Evolutionary conservation across 1,139 yeast species (phyloP).

Genomic region (Yueomyces sp.): DNA sequence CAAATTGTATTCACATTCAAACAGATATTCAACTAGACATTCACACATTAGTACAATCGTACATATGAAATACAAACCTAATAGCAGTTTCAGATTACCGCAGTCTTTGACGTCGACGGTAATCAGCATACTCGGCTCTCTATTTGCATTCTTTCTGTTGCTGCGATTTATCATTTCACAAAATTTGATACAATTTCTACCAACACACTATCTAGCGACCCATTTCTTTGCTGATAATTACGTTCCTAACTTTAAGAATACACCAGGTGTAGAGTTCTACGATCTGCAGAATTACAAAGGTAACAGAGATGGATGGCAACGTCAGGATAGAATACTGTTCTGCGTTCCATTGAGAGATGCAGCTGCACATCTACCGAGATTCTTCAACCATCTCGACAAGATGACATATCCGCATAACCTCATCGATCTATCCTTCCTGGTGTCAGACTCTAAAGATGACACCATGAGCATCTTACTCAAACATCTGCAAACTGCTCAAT

Average conservation of each 20-base stretch:
- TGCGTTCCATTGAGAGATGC: constrained; percentile 66
- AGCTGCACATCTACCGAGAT: constrained; percentile 53
- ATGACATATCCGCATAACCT: constrained; percentile 56
- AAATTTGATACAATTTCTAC: background rate
- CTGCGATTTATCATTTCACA: background rate
- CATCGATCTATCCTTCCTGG: constrained; percentile 52
- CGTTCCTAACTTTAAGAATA: constrained; percentile 23
- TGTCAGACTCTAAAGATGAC: constrained; percentile 47
- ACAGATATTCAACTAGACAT: too few species aligned
- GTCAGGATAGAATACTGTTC: constrained; percentile 44
- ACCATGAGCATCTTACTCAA: constrained; percentile 39
- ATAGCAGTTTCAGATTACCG: background rate
- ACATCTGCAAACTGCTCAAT: constrained; percentile 36
- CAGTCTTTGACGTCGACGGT: background rate
- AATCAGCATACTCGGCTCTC: background rate
- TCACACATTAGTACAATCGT: too few species aligned
- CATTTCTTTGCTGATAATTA: constrained; percentile 7
- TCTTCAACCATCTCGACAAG: constrained; percentile 46
- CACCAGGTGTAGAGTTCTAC: constrained; percentile 34
- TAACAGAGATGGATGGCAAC: constrained; percentile 43
- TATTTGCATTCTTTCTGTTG: background rate
- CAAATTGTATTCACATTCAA: too few species aligned
- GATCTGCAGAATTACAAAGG: constrained; percentile 42
- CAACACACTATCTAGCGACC: background rate
- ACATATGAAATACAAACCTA: background rate